These are phyloP conservation scores for Proliferodiscus dingleyae DNA, from an alignment of 2,329 filamentous ascomycete genomes.

Conservation along the genomic window DNA sequence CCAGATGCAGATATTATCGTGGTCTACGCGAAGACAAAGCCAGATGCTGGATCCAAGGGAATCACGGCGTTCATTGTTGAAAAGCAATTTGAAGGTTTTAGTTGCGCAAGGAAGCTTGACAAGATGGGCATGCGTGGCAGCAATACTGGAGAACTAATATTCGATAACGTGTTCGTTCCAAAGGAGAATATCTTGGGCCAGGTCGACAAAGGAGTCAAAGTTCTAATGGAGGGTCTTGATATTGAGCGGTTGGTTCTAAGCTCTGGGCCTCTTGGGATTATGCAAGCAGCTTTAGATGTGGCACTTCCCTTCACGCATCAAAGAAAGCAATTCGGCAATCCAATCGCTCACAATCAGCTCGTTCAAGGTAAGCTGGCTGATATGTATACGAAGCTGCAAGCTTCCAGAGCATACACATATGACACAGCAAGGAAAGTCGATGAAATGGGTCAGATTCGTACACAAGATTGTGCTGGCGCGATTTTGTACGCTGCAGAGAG, in stretches of 20 bases:
- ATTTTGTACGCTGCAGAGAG: constrained; percentile 91
- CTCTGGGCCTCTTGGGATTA: constrained; percentile 85
- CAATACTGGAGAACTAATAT: constrained; percentile 90
- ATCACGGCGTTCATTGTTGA: constrained; percentile 95
- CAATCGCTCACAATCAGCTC: constrained; percentile 88
- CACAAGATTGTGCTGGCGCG: constrained; percentile 89
- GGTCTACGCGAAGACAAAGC: constrained; percentile 94
- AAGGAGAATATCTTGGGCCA: constrained; percentile 73
- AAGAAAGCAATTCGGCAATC: constrained; percentile 79
- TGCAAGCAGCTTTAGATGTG: constrained; percentile 86
- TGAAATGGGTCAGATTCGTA: constrained; percentile 66
- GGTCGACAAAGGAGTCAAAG: constrained; percentile 76
- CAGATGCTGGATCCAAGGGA: constrained; percentile 74
- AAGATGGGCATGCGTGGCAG: constrained; percentile 98
- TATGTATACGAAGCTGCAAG: constrained; percentile 94
- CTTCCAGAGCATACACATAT: constrained; percentile 82
- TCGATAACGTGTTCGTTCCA: constrained; percentile 88
- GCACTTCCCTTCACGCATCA: constrained; percentile 85
- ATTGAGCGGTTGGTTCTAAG: constrained; percentile 88
- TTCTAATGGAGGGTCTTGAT: constrained; percentile 95
- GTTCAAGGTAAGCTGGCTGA: constrained; percentile 90
- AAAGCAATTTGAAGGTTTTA: constrained; percentile 65
- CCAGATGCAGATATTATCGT: constrained; percentile 90
- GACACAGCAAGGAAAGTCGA: constrained; percentile 75
- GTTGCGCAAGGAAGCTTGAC: constrained; percentile 84